These are phyloP conservation scores for Penicillium odoratum DNA, from an alignment of 495 filamentous ascomycete species.

Conservation along the genomic window DNA sequence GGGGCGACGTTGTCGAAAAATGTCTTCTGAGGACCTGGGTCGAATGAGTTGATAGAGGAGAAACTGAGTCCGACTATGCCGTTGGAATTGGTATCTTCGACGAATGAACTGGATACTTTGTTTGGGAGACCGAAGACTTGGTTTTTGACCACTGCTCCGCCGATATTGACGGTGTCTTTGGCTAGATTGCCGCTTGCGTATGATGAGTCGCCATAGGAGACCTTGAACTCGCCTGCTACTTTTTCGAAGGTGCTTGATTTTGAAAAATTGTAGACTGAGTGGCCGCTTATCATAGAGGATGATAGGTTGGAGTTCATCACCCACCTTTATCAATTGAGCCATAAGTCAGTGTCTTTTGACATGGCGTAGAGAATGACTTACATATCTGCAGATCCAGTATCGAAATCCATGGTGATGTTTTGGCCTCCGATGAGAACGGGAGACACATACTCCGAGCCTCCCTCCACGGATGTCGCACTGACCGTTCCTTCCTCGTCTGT, in stretches of 20 bases:
- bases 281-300: slow-evolving; percentile 41
- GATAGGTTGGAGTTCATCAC: slow-evolving; percentile 70
- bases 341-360: background rate
- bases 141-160: slow-evolving; percentile 62
- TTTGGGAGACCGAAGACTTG: slow-evolving; percentile 75
- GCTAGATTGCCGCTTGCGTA: slow-evolving; percentile 66
- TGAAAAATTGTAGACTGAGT: slow-evolving; percentile 61
- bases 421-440: slow-evolving; percentile 74
- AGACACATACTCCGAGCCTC: slow-evolving; percentile 69
- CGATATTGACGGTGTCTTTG: slow-evolving; percentile 71
- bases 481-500: slow-evolving; percentile 55
- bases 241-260: slow-evolving; percentile 56
- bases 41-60: slow-evolving; percentile 69
- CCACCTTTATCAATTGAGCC: slow-evolving; percentile 51
- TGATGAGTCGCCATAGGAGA: slow-evolving; percentile 74
- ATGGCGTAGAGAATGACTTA: slow-evolving; percentile 44
- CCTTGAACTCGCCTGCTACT: slow-evolving; percentile 58
- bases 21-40: slow-evolving; percentile 66
- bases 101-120: slow-evolving; percentile 61
- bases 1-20: slow-evolving; percentile 77
- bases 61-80: slow-evolving; percentile 82
- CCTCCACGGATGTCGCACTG: slow-evolving; percentile 57
- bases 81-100: slow-evolving; percentile 59
- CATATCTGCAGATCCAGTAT: slow-evolving; percentile 81
- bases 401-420: slow-evolving; percentile 73